phyloP scores from a whole-genome alignment of 1,284 basidiomycete species.

The Agroathelia rolfsii region DNA sequence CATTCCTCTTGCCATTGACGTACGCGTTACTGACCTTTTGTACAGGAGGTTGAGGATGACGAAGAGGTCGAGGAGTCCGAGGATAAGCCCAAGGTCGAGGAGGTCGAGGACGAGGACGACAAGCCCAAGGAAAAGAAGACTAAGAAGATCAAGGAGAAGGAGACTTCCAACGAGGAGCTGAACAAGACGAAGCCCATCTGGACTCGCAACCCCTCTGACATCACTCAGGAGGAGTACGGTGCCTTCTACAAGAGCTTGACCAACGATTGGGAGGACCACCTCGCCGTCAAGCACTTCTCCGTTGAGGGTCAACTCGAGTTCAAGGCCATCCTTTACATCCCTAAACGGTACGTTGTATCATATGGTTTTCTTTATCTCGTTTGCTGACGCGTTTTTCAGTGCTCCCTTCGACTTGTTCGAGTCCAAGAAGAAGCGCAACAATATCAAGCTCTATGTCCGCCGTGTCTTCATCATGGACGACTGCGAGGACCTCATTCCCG shows the following conservation, averaged over 20 bases:
- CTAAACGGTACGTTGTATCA: conserved; percentile 68
- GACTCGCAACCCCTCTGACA: conserved; percentile 96
- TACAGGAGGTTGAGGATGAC: conserved; percentile 81
- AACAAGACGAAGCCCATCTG: conserved; percentile 99
- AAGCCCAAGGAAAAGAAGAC: conserved; percentile 92
- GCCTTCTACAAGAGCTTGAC: conserved; percentile 99
- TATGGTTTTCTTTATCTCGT: not conserved
- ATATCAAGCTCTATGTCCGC: conserved; percentile 99
- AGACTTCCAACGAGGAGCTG: conserved; percentile 91
- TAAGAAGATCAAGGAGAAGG: conserved; percentile 93
- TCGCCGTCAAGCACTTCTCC: conserved; percentile 99
- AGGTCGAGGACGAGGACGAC: conserved; percentile 76
- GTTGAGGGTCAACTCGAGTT: conserved; percentile 99
- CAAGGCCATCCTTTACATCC: conserved; percentile 97
- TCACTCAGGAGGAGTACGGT: conserved; percentile 87
- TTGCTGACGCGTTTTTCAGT: conserved; percentile 29
- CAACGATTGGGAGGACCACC: conserved; percentile 99
- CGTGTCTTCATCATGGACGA: conserved; percentile 99
- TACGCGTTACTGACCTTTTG: conserved; percentile 9
- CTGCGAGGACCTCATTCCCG: conserved; percentile 98
- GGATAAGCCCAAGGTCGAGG: conserved; percentile 67
- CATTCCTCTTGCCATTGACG: conserved; percentile 2
- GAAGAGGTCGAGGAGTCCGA: conserved; percentile 56
- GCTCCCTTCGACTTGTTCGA: conserved; percentile 99
- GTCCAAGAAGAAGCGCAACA: conserved; percentile 99